Evolutionary conservation across 108 stramenopile species (phyloP).

Genomic region (Discostella stelligeroides): DNA sequence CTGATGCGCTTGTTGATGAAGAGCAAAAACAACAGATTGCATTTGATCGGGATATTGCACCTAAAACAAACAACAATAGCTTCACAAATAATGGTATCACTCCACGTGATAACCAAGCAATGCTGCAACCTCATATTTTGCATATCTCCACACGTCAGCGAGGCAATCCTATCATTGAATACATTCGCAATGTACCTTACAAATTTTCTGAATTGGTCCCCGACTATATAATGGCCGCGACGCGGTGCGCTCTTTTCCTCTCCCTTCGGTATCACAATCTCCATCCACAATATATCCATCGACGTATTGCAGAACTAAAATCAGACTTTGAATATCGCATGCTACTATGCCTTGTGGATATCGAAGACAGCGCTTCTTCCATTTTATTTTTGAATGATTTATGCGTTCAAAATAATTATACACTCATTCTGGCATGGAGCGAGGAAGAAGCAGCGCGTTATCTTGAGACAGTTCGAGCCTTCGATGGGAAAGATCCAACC

Average conservation of each 20-base stretch:
- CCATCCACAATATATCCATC: constrained; percentile 71
- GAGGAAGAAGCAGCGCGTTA: constrained; percentile 91
- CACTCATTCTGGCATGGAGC: constrained; percentile 85
- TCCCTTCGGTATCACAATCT: constrained; percentile 79
- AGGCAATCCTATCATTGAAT: constrained; percentile 71
- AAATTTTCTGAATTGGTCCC: constrained; percentile 73
- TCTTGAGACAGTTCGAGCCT: constrained; percentile 92
- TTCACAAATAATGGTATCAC: constrained; percentile 10
- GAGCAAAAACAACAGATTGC: constrained; percentile 51
- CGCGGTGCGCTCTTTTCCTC: constrained; percentile 73
- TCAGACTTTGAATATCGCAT: constrained; percentile 76
- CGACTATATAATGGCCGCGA: constrained; percentile 74
- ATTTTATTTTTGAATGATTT: constrained; percentile 78
- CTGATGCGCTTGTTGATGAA: constrained; percentile 38
- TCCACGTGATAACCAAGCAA: constrained; percentile 58
- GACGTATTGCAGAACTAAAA: constrained; percentile 69
- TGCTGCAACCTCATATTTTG: constrained; percentile 69
- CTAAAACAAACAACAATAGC: constrained; percentile 3
- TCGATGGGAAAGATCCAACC: constrained; percentile 87
- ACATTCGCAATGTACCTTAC: constrained; percentile 79
- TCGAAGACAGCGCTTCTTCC: constrained; percentile 78
- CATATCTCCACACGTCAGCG: constrained; percentile 76
- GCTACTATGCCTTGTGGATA: constrained; percentile 87
- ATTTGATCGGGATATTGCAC: constrained; percentile 34
- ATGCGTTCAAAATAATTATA: constrained; percentile 72